These are phyloP conservation scores for Fusarium dlaminii DNA, from an alignment of 2,329 filamentous ascomycete species.

Conservation along the genomic window DNA sequence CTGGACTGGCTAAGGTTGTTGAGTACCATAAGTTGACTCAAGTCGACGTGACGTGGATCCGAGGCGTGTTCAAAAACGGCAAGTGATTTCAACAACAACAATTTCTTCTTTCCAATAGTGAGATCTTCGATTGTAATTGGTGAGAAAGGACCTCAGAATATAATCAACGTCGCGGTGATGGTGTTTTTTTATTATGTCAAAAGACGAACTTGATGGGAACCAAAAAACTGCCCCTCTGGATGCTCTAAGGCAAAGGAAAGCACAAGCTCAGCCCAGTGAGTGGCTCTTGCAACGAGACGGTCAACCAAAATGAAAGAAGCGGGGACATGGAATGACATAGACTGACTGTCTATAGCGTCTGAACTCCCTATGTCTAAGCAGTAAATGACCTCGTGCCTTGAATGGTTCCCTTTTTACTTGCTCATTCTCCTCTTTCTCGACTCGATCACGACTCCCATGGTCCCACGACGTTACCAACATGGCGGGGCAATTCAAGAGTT, in stretches of 20 bases:
- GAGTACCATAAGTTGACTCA: background rate
- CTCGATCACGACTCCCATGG: constrained; percentile 3
- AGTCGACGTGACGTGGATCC: constrained; percentile 31
- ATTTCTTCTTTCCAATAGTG: background rate
- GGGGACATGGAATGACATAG: constrained; percentile 15
- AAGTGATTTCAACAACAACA: background rate
- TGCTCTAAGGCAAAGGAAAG: constrained; percentile 23
- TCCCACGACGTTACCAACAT: constrained; percentile 22
- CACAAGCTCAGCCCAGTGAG: constrained; percentile 10
- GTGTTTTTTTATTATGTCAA: constrained; percentile 21
- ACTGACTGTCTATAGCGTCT: background rate
- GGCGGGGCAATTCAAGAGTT: constrained; percentile 15
- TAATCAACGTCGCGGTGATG: background rate
- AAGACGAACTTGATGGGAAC: constrained; percentile 22
- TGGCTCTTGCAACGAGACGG: constrained; percentile 27
- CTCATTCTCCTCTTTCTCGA: constrained; percentile 16
- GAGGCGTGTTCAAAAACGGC: constrained; percentile 20
- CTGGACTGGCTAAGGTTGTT: constrained; percentile 21
- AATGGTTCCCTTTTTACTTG: background rate
- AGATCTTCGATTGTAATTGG: background rate
- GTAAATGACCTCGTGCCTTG: constrained; percentile 16
- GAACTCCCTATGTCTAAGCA: background rate
- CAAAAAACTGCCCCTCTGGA: constrained; percentile 32
- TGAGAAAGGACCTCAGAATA: background rate
- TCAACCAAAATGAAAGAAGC: constrained; percentile 36